Percentiles rank a stretch among this genome's conserved stretches.
phyloP scores from a whole-genome alignment of 179 eudicot species.

The Gypsophila paniculata region DNA sequence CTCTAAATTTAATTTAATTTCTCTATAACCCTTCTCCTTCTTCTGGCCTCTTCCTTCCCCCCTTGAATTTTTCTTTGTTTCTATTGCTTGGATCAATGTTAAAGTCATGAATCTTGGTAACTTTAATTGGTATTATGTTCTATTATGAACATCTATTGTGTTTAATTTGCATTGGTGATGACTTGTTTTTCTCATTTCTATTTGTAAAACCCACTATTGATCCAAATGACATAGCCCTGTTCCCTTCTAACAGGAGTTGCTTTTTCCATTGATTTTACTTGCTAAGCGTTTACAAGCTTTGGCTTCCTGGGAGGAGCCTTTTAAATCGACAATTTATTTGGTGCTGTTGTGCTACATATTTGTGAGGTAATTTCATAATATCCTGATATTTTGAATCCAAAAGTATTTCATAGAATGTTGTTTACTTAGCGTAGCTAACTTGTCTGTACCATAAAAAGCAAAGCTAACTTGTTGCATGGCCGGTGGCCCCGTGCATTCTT shows the following conservation, averaged over 20 bases:
- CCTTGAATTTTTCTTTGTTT: neutral
- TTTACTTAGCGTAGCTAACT: neutral
- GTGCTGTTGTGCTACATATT: conserved; percentile 48
- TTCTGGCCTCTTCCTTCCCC: neutral
- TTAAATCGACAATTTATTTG: conserved; percentile 54
- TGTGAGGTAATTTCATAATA: conserved; percentile 39
- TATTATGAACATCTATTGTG: neutral
- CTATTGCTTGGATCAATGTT: neutral
- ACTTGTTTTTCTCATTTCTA: neutral
- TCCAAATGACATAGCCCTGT: neutral
- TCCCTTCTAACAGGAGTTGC: conserved; percentile 55
- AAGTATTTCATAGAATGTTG: neutral
- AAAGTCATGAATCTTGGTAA: neutral
- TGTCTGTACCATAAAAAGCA: no score
- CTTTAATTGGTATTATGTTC: neutral
- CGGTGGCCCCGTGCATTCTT: neutral
- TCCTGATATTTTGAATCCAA: neutral
- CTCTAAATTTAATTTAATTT: neutral
- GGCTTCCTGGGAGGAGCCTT: conserved; percentile 80
- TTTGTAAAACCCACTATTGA: neutral
- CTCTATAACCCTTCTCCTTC: neutral
- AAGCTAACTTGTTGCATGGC: neutral
- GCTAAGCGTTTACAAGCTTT: conserved; percentile 39
- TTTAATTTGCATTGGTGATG: neutral
- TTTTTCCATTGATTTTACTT: conserved; percentile 47